Percentiles rank a stretch among this genome's conserved stretches.
phyloP scores from a whole-genome alignment of 768 basidiomycete species.

The Lyophyllum atratum region DNA sequence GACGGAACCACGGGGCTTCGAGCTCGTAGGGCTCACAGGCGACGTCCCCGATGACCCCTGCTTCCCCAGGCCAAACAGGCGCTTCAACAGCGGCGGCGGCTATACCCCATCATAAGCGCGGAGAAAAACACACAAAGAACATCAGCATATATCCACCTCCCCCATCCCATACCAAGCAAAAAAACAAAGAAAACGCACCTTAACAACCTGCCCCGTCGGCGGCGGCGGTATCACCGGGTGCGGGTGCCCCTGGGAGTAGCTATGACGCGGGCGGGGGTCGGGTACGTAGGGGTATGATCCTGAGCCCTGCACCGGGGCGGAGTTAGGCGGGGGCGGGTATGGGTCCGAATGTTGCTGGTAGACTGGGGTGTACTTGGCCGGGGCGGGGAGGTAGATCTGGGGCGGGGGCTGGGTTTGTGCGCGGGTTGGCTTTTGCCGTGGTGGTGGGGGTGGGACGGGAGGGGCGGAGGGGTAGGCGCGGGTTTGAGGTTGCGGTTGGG shows the following conservation, averaged over 20 bases:
- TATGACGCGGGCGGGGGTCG: not conserved
- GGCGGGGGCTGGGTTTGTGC: slow-evolving; percentile 3
- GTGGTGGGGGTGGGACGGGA: not conserved
- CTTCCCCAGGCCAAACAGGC: not conserved
- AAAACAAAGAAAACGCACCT: too few relatives aligned
- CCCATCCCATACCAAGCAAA: too few relatives aligned
- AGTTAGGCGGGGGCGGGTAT: not conserved
- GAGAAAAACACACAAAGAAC: too few relatives aligned
- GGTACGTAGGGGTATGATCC: not conserved
- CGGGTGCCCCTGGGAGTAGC: not conserved
- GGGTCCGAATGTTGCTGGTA: not conserved
- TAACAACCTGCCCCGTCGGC: not conserved
- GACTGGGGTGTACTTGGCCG: not conserved
- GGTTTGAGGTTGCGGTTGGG: too few relatives aligned
- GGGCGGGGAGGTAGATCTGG: not conserved
- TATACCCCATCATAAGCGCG: too few relatives aligned
- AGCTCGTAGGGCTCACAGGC: not conserved
- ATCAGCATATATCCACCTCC: too few relatives aligned
- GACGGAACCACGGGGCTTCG: too few relatives aligned
- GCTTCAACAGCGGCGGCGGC: not conserved
- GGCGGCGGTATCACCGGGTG: not conserved
- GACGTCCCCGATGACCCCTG: not conserved
- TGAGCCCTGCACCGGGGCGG: not conserved
- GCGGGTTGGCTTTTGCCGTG: not conserved
- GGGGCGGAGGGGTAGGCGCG: too few relatives aligned